Evolutionary conservation across 805 yeast genomes (phyloP).

Genomic region (Saccharomycopsis capsularis): DNA sequence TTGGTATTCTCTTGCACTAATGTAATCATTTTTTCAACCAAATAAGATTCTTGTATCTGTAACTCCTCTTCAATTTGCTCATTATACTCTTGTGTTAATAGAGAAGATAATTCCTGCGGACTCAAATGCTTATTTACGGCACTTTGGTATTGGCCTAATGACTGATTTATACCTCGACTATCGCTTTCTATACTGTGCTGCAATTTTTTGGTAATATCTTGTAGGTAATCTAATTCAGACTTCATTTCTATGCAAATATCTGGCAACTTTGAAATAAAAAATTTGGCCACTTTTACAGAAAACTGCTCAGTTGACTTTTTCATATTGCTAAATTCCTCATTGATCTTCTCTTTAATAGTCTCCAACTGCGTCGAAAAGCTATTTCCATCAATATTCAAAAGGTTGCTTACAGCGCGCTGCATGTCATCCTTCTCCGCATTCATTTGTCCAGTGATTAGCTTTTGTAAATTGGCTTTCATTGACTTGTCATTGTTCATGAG

Average conservation of each 20-base stretch:
- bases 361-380: not conserved
- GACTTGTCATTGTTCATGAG: slow-evolving; percentile 25
- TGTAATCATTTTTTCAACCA: slow-evolving; percentile 13
- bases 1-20: slow-evolving; percentile 7
- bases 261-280: slow-evolving; percentile 10
- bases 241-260: slow-evolving; percentile 1
- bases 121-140: not conserved
- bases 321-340: slow-evolving; percentile 1
- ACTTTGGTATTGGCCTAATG: not conserved
- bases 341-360: slow-evolving; percentile 12
- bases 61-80: slow-evolving; percentile 21
- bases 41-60: slow-evolving; percentile 18
- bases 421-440: slow-evolving; percentile 10
- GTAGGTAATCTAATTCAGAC: slow-evolving; percentile 2
- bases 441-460: slow-evolving; percentile 18
- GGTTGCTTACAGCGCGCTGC: not conserved
- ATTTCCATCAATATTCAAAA: not conserved
- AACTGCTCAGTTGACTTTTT: slow-evolving; percentile 20
- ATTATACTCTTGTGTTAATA: slow-evolving; percentile 7
- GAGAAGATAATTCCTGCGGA: not conserved
- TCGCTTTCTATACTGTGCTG: slow-evolving; percentile 1
- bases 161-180: not conserved
- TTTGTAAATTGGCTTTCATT: slow-evolving; percentile 22
- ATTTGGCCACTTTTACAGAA: slow-evolving; percentile 16
- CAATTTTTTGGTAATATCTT: not conserved